phyloP scores from a whole-genome alignment of 2,329 filamentous ascomycete species.

The Neofusicoccum laricinum region DNA sequence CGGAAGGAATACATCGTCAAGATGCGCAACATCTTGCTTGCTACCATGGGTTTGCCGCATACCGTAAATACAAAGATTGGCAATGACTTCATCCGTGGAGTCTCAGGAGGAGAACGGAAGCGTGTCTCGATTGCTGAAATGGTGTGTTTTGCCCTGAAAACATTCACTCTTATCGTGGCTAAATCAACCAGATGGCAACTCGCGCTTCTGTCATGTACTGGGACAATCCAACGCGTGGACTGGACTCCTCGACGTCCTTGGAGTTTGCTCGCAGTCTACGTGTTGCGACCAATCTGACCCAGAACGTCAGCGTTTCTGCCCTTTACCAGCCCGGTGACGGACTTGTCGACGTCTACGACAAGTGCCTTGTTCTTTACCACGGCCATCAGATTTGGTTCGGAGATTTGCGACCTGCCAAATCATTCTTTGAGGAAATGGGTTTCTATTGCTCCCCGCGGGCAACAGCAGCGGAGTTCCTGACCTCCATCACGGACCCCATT shows the following conservation, averaged over 20 bases:
- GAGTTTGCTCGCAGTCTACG: slow-evolving; percentile 57
- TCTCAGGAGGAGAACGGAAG: slow-evolving; percentile 61
- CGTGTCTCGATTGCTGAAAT: slow-evolving; percentile 60
- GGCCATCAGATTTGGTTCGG: slow-evolving; percentile 78
- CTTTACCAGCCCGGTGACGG: slow-evolving; percentile 54
- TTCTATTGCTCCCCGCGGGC: slow-evolving; percentile 66
- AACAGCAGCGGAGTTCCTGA: slow-evolving; percentile 73
- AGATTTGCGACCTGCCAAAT: slow-evolving; percentile 55
- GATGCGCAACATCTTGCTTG: slow-evolving; percentile 51
- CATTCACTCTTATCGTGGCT: slow-evolving; percentile 20
- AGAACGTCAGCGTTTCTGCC: slow-evolving; percentile 53
- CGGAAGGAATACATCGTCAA: slow-evolving; percentile 47
- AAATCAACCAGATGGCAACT: slow-evolving; percentile 44
- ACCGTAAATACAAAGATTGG: slow-evolving; percentile 56
- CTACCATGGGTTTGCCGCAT: slow-evolving; percentile 53
- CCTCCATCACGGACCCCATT: slow-evolving; percentile 59
- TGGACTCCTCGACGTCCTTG: slow-evolving; percentile 49
- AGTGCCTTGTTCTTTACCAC: slow-evolving; percentile 71
- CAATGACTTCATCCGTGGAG: slow-evolving; percentile 59
- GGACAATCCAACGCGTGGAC: slow-evolving; percentile 45
- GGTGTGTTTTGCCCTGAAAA: slow-evolving; percentile 39
- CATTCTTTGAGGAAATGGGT: slow-evolving; percentile 67
- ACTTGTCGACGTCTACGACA: slow-evolving; percentile 67
- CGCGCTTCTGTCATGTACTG: slow-evolving; percentile 42
- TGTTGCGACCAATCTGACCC: slow-evolving; percentile 48